Evolutionary conservation across 805 yeast genomes (phyloP).

Genomic region (Ogataea chonburiensis): DNA sequence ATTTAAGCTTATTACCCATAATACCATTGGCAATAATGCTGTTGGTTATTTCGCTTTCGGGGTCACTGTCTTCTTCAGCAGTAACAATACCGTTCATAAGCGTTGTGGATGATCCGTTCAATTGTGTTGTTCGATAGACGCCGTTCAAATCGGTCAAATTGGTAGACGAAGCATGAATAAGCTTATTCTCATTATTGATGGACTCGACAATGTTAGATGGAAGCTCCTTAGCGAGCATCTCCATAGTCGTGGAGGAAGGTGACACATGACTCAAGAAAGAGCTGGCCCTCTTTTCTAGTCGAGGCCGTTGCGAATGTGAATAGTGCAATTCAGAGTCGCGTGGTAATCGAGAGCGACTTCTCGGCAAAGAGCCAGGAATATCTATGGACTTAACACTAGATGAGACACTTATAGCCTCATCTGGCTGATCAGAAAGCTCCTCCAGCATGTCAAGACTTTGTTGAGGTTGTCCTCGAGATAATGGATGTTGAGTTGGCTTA

Average conservation of each 20-base stretch:
- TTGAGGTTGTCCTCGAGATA: no score
- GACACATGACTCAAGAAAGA: conserved; percentile 10
- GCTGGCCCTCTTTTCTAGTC: conserved; percentile 10
- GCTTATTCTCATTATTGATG: conserved; percentile 30
- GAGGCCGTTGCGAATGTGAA: conserved; percentile 10
- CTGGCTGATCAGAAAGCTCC: neutral
- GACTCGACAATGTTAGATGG: conserved; percentile 32
- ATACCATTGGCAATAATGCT: conserved; percentile 30
- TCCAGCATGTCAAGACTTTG: neutral
- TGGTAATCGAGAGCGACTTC: conserved; percentile 8
- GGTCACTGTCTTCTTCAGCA: conserved; percentile 5
- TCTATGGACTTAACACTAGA: conserved; percentile 32
- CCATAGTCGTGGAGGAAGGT: conserved; percentile 19
- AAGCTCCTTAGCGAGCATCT: conserved; percentile 28
- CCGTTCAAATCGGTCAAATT: conserved; percentile 6
- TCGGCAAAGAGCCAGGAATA: conserved; percentile 27
- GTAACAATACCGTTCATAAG: conserved; percentile 2
- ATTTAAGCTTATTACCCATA: conserved; percentile 28
- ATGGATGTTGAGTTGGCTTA: neutral
- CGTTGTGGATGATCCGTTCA: conserved; percentile 1
- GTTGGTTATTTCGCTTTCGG: conserved; percentile 12
- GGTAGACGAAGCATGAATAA: conserved; percentile 21
- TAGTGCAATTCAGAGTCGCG: conserved; percentile 5
- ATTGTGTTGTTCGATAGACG: neutral
- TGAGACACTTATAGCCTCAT: conserved; percentile 14